Evolutionary conservation across 2,329 filamentous ascomycete species (phyloP).

Genomic region (Fusarium staphyleae): DNA sequence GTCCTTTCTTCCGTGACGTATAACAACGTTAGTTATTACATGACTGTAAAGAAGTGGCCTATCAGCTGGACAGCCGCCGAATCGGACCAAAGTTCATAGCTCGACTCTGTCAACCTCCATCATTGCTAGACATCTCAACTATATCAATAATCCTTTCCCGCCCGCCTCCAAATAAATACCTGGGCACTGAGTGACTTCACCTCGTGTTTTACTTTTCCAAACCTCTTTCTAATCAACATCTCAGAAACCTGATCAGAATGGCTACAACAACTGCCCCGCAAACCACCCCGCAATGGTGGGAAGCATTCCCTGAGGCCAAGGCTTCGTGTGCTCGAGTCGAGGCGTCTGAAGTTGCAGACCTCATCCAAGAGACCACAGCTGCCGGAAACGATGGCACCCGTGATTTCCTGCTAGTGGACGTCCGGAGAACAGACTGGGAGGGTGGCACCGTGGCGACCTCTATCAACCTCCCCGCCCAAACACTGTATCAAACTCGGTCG

Average conservation of each 20-base stretch:
- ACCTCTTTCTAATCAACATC: neutral
- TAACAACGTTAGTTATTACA: too few species aligned
- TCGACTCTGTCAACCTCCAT: constrained; percentile 4
- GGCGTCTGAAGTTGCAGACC: constrained; percentile 49
- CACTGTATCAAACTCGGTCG: constrained; percentile 58
- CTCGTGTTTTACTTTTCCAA: neutral
- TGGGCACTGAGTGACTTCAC: neutral
- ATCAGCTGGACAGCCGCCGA: neutral
- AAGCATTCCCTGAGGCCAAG: constrained; percentile 53
- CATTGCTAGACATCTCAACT: neutral
- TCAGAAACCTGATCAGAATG: constrained; percentile 21
- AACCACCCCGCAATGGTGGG: constrained; percentile 48
- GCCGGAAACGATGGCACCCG: constrained; percentile 38
- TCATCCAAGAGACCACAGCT: constrained; percentile 50
- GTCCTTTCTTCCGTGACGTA: too few species aligned
- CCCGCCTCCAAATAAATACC: neutral
- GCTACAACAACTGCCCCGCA: constrained; percentile 36
- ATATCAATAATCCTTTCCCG: neutral
- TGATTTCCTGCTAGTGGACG: constrained; percentile 58
- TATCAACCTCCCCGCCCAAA: constrained; percentile 64
- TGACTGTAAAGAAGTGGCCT: too few species aligned
- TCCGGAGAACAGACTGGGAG: constrained; percentile 61
- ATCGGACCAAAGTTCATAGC: constrained; percentile 13
- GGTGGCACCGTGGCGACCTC: constrained; percentile 67
- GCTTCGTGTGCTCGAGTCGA: constrained; percentile 49